Evolutionary conservation across 805 yeast species (phyloP).

Genomic region (Ogataea paraovalis): DNA sequence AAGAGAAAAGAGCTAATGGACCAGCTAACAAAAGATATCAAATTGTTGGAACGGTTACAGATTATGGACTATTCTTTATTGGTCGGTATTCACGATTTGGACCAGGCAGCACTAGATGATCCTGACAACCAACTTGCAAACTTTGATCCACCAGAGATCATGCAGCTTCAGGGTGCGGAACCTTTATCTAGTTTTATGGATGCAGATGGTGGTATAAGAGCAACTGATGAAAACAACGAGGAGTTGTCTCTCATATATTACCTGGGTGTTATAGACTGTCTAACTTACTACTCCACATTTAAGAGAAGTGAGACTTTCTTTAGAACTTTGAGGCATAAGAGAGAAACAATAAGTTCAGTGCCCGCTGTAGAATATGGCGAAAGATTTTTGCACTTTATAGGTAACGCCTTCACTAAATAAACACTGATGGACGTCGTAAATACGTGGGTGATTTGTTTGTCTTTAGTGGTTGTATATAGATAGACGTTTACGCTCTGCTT

Average conservation of each 20-base stretch:
- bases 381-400: slow-evolving; percentile 72
- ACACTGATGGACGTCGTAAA: too few relatives aligned
- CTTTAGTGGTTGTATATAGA: not conserved
- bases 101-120: slow-evolving; percentile 42
- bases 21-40: slow-evolving; percentile 75
- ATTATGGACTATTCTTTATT: slow-evolving; percentile 95
- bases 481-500: too few relatives aligned
- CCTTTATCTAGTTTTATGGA: slow-evolving; percentile 19
- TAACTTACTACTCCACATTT: slow-evolving; percentile 71
- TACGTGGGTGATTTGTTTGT: not conserved
- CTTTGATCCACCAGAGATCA: slow-evolving; percentile 23
- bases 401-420: slow-evolving; percentile 6
- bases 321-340: slow-evolving; percentile 66
- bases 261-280: slow-evolving; percentile 89
- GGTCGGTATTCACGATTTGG: slow-evolving; percentile 80
- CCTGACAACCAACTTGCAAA: slow-evolving; percentile 20
- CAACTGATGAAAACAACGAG: slow-evolving; percentile 59
- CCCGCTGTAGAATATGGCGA: slow-evolving; percentile 91
- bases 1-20: slow-evolving; percentile 55
- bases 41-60: slow-evolving; percentile 64
- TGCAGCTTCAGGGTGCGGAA: slow-evolving; percentile 11
- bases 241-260: slow-evolving; percentile 73
- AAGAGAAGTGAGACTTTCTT: slow-evolving; percentile 84
- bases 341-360: slow-evolving; percentile 75
- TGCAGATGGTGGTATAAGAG: slow-evolving; percentile 74